These are phyloP conservation scores for Lasiosphaeria ovina DNA, from an alignment of 495 filamentous ascomycete species.

Conservation along the genomic window DNA sequence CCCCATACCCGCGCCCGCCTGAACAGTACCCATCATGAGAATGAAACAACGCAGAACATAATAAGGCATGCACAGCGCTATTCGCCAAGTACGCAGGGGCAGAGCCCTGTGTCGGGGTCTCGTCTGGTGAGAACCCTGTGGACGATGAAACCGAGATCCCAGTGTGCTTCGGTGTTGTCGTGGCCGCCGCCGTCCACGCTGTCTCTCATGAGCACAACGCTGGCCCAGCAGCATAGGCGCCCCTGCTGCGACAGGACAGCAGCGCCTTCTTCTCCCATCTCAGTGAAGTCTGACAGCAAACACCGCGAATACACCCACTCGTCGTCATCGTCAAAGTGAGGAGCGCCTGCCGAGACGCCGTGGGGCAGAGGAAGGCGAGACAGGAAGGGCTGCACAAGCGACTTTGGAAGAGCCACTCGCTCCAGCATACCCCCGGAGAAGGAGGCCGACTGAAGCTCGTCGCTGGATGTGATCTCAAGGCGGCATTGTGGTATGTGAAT, in stretches of 20 bases:
- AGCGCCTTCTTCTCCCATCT: conserved; percentile 24
- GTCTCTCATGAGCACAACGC: conserved; percentile 16
- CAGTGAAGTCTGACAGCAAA: conserved; percentile 29
- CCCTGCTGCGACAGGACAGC: conserved; percentile 18
- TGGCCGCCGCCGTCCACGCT: neutral
- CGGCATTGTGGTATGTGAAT: conserved; percentile 15
- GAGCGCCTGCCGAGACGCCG: neutral
- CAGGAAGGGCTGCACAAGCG: conserved; percentile 20
- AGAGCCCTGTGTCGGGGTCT: neutral
- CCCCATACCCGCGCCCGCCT: too few species aligned
- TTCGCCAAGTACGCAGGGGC: neutral
- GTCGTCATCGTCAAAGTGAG: conserved; percentile 29
- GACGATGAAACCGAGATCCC: conserved; percentile 18
- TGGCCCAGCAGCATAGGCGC: conserved; percentile 32
- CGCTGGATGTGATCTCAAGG: conserved; percentile 10
- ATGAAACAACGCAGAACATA: too few species aligned
- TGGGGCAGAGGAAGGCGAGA: conserved; percentile 12
- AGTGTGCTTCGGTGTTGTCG: neutral
- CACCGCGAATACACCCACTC: conserved; percentile 34
- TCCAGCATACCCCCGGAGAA: conserved; percentile 14
- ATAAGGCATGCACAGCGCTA: too few species aligned
- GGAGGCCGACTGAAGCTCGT: neutral
- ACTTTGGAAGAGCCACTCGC: conserved; percentile 21
- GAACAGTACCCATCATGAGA: too few species aligned
- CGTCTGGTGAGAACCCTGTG: conserved; percentile 15